Evolutionary conservation across 2,329 filamentous ascomycete species (phyloP).

Genomic region (Phyllosticta paracitricarpa): DNA sequence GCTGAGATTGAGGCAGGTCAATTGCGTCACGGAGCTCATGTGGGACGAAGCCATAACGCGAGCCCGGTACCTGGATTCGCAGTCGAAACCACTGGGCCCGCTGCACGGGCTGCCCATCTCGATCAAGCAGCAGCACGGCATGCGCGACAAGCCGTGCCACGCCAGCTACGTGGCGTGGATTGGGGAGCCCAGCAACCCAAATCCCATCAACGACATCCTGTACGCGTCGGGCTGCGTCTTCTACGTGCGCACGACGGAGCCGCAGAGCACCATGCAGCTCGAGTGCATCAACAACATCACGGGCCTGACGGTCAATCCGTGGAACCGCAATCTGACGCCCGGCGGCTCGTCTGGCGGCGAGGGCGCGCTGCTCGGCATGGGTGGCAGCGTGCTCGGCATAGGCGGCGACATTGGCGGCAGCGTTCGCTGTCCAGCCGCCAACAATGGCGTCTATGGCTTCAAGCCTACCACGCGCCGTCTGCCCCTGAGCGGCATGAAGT

Average conservation of each 20-base stretch:
- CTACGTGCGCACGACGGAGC: constrained; percentile 44
- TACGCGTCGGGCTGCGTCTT: constrained; percentile 38
- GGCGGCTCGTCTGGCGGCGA: constrained; percentile 49
- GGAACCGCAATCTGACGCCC: constrained; percentile 39
- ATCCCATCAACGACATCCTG: constrained; percentile 13
- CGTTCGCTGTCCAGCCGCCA: constrained; percentile 12
- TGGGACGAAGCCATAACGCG: constrained; percentile 25
- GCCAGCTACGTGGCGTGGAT: constrained; percentile 39
- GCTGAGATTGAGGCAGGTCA: constrained; percentile 15
- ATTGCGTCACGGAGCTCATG: constrained; percentile 31
- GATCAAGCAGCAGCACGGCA: constrained; percentile 42
- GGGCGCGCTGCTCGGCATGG: constrained; percentile 42
- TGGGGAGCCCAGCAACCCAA: constrained; percentile 13
- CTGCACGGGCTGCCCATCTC: constrained; percentile 43
- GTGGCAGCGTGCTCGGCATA: constrained; percentile 43
- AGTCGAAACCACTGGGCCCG: constrained; percentile 29
- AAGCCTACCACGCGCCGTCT: constrained; percentile 15
- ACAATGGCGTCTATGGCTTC: constrained; percentile 20
- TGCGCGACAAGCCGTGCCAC: constrained; percentile 39
- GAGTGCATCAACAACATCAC: constrained; percentile 42
- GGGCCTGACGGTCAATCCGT: constrained; percentile 44
- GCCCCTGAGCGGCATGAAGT: background rate
- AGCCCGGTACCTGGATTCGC: constrained; percentile 20
- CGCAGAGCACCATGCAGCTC: constrained; percentile 44
- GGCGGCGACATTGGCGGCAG: constrained; percentile 17